These are phyloP conservation scores for Ceratobasidium sp. DNA, from an alignment of 1,284 basidiomycete species.

Conservation along the genomic window DNA sequence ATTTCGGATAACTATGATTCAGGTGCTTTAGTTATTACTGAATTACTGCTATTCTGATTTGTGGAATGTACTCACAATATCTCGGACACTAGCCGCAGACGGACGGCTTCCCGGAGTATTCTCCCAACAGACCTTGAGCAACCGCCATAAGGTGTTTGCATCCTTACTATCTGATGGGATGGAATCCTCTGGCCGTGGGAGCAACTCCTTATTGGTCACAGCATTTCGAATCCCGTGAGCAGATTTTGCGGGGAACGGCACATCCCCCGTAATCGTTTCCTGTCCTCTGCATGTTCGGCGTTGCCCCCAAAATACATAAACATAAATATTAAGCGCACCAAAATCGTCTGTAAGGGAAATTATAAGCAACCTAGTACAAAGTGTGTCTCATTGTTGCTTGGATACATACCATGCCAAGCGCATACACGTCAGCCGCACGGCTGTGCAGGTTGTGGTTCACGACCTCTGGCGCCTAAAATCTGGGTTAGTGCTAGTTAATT, in stretches of 20 bases:
- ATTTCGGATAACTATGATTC: too few species aligned
- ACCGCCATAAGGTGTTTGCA: neutral
- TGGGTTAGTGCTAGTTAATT: neutral
- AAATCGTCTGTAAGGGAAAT: neutral
- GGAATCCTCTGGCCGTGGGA: neutral
- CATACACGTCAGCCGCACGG: conserved; percentile 2
- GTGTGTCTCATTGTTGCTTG: neutral
- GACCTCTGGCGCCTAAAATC: neutral
- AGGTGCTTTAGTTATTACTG: too few species aligned
- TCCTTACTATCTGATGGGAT: neutral
- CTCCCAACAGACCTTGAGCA: neutral
- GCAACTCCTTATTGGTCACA: neutral
- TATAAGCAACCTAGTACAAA: neutral
- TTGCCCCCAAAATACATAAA: neutral
- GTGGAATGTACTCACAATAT: neutral
- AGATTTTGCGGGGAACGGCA: neutral
- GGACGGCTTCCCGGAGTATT: neutral
- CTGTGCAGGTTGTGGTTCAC: neutral
- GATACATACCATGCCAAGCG: neutral
- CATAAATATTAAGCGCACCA: neutral
- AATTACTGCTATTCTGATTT: too few species aligned
- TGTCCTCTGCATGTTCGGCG: too few species aligned
- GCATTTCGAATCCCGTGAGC: neutral
- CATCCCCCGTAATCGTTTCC: neutral
- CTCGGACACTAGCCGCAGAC: neutral